phyloP scores from a whole-genome alignment of 1,139 yeast species.

The Hemisphaericaspora subhashii region DNA sequence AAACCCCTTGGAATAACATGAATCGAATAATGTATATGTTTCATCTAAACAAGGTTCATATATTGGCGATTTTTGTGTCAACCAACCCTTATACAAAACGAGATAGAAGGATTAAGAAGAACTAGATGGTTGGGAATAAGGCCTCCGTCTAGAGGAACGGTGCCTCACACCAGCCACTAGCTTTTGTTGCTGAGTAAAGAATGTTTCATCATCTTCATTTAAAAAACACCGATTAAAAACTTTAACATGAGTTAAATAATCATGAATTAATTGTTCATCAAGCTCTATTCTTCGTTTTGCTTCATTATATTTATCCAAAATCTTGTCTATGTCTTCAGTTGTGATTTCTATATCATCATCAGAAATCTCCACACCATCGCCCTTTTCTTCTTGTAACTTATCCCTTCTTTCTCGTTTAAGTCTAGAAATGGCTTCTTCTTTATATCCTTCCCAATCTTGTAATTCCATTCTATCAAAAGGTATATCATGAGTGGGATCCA shows the following conservation, averaged over 20 bases:
- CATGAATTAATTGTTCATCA: conserved; percentile 36
- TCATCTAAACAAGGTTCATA: conserved; percentile 14
- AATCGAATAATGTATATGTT: conserved; percentile 4
- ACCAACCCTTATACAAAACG: no score
- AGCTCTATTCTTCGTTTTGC: conserved; percentile 12
- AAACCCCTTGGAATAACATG: conserved; percentile 15
- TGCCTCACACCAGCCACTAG: not conserved
- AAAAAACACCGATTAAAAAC: conserved; percentile 46
- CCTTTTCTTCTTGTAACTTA: conserved; percentile 3
- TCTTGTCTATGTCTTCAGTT: conserved; percentile 9
- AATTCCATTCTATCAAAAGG: conserved; percentile 16
- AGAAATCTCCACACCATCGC: conserved; percentile 1
- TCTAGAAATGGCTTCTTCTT: conserved; percentile 9
- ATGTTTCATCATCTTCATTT: conserved; percentile 7
- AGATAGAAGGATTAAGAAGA: no score
- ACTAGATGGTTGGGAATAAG: no score
- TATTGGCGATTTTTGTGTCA: conserved; percentile 24
- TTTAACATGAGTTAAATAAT: conserved; percentile 41
- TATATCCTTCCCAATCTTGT: conserved; percentile 16
- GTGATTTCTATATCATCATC: conserved; percentile 10
- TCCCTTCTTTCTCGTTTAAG: conserved; percentile 5
- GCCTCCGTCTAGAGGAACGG: no score
- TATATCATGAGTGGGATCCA: conserved; percentile 18
- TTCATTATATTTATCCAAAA: conserved; percentile 5
- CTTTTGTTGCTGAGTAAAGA: not conserved